Base-by-base conservation (phyloP, 163 green algal species). In the Chlamydomonas reinhardtii region DNA sequence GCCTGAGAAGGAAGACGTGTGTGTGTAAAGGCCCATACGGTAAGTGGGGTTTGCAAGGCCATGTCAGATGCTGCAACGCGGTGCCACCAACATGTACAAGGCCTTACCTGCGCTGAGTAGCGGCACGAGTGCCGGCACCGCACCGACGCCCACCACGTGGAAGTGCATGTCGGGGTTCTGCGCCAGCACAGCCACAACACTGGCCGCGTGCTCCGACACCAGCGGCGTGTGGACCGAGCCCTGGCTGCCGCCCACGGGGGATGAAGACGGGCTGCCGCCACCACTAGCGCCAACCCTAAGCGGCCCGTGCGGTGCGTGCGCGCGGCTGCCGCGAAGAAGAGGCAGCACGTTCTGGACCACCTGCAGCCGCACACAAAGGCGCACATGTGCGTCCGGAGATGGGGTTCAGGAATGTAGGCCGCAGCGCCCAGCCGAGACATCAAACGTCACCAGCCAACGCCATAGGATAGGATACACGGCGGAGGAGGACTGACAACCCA, bases 141-240 rank as follows among this genome's bases (percentile, higher is more conserved):
- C 54, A 2, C 90, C 90, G n/a, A 66, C 48, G 12, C 77, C 74
- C 25, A 93, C 90, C 37, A 93, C 75, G 48, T 84, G 65, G 75
- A 93, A 93, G 73, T 93, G 90, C 32, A 87, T 91, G 84, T 92
- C 84, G 27, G 88, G 84, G 74, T 93, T 93, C 79, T 93, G 89
- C n/a, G 82, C 62, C 59, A 93, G 72, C 70, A 93, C 88, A 35
- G 83, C 85, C 29, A 86, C 68, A 14, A 93, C 76, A 52, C 76
- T 85, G 65, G 64, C 74, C 2, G 88, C 84, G 75, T 92, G 88
- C 82, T 93, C 90, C 5, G 89, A 35, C 29, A 91, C 73, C 16
- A 82, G 9, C 16, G 82, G 22, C 66, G 43, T 56, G 48, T 56
- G 48, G 9, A 56, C 14, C 1, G 48, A 22, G 48, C 11, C 48